Evolutionary conservation across 2,329 filamentous ascomycete genomes (phyloP), one percentile per base, ranked within the genome.

Genomic region (Leptodontidium sp.): DNA sequence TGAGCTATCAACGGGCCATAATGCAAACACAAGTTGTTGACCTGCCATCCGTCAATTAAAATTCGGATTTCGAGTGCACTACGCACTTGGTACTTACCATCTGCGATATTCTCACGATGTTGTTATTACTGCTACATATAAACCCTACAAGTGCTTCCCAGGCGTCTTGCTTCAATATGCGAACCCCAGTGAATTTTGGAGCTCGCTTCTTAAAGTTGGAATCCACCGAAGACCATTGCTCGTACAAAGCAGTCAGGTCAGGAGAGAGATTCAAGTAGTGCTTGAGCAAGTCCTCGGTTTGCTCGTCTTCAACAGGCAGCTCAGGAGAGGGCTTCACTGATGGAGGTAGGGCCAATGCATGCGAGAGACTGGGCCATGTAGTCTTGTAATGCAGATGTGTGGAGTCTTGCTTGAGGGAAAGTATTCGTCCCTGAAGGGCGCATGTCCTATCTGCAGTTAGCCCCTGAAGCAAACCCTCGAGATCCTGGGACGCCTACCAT

Each of bases 111-210:
- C 96, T 89, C 1, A 90, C 87, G 70, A 99, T 99, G 78, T 99
- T 98, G 82, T 99, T 99, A 81, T 99, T 99, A 81, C 94, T 97
- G 81, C 94, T 98, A 85, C 96, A 99, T 72, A 99, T 99, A 80
- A 99, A 99, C 67, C 92, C 91, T 29, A 99, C 84, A 26, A 99
- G 84, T 0, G 96, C 90, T 80, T 99, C 96, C 96, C 97, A 99
- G 0, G 95, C 90, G 83, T 98, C 94, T 82, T 99, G 96, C 75
- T 91, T 93, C 55, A 99, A 83, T 73, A 99, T 98, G 26, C 96
- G 90, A 66, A 99, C 92, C 14, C 97, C 96, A 0, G 91, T 91
- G 79, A 99, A 99, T 66, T 91, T 90, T 0, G 92, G 91, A 0
- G 96, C 95, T 74, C 93, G 93, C 77, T 90, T 91, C 75, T 90